Evolutionary conservation across 192 early-diverging fungal species (phyloP).

Genomic region (Backusella liffmaniae): DNA sequence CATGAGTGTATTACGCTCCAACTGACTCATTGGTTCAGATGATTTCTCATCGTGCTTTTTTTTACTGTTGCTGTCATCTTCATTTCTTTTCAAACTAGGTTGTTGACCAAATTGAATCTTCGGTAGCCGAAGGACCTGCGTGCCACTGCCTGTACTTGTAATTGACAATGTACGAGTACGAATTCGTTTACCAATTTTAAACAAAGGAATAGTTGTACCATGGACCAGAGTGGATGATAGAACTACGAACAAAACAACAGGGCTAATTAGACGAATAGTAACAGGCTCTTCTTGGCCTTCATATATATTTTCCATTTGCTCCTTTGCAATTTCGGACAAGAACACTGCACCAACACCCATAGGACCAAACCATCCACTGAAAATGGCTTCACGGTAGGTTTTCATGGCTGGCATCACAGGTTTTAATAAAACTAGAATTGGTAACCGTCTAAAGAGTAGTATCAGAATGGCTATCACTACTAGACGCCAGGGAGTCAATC

Average conservation of each 20-base stretch:
- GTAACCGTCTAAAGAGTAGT: constrained; percentile 71
- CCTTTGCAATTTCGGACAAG: constrained; percentile 43
- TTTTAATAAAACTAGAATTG: constrained; percentile 61
- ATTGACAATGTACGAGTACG: constrained; percentile 38
- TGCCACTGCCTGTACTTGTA: constrained; percentile 22
- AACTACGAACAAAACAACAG: constrained; percentile 72
- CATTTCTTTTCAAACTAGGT: not conserved
- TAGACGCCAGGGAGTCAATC: constrained; percentile 66
- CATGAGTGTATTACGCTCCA: constrained; percentile 21
- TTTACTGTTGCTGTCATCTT: constrained; percentile 8
- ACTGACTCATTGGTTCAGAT: constrained; percentile 11
- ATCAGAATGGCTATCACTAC: constrained; percentile 59
- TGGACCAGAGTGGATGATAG: constrained; percentile 80
- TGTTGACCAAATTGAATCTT: constrained; percentile 34
- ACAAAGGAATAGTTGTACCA: constrained; percentile 77
- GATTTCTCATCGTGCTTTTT: constrained; percentile 3
- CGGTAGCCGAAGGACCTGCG: constrained; percentile 31
- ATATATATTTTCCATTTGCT: constrained; percentile 32
- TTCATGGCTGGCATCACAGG: constrained; percentile 68
- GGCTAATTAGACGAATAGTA: constrained; percentile 36
- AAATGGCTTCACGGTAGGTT: constrained; percentile 72
- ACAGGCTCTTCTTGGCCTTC: constrained; percentile 11
- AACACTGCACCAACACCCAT: constrained; percentile 61
- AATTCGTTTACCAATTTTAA: constrained; percentile 60
- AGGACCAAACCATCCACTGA: constrained; percentile 92